phyloP scores from a whole-genome alignment of 495 filamentous ascomycete species.

The Thozetella sp. region DNA sequence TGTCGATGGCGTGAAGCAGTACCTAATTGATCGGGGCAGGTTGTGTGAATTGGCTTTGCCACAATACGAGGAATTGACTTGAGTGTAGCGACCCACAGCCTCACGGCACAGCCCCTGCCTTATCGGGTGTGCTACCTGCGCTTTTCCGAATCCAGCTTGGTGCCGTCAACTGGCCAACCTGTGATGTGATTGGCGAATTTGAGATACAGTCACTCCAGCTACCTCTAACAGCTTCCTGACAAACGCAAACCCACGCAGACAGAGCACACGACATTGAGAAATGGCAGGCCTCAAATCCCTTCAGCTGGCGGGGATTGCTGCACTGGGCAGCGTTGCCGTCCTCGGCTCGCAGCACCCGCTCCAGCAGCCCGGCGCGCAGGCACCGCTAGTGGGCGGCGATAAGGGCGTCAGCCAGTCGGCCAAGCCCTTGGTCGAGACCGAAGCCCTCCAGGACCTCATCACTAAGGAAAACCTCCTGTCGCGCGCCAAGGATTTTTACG shows the following conservation, averaged over 20 bases:
- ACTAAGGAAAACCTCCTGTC: constrained; percentile 49
- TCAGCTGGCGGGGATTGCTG: constrained; percentile 4
- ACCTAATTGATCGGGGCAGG: too few relatives aligned
- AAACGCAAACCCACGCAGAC: neutral
- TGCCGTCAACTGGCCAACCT: neutral
- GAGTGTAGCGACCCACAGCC: too few relatives aligned
- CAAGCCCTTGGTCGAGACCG: constrained; percentile 47
- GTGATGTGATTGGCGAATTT: neutral
- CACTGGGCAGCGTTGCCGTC: constrained; percentile 7
- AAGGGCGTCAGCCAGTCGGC: constrained; percentile 3
- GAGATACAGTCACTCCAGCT: neutral
- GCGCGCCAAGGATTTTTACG: constrained; percentile 57
- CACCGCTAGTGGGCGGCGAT: constrained; percentile 2
- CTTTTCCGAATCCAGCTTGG: neutral
- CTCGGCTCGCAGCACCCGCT: constrained; percentile 1
- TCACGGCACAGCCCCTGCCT: neutral
- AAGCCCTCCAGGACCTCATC: constrained; percentile 55
- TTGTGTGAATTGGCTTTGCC: too few relatives aligned
- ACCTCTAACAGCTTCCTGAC: too few relatives aligned
- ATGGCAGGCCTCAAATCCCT: constrained; percentile 11
- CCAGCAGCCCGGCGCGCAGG: constrained; percentile 2
- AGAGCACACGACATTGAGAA: neutral
- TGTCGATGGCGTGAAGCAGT: too few relatives aligned
- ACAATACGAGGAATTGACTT: too few relatives aligned
- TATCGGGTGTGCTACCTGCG: neutral